Percentiles rank a stretch among this genome's conserved stretches.
Conservation (phyloP, 1,284 basidiomycete species). For the Vanrija sp. region DNA sequence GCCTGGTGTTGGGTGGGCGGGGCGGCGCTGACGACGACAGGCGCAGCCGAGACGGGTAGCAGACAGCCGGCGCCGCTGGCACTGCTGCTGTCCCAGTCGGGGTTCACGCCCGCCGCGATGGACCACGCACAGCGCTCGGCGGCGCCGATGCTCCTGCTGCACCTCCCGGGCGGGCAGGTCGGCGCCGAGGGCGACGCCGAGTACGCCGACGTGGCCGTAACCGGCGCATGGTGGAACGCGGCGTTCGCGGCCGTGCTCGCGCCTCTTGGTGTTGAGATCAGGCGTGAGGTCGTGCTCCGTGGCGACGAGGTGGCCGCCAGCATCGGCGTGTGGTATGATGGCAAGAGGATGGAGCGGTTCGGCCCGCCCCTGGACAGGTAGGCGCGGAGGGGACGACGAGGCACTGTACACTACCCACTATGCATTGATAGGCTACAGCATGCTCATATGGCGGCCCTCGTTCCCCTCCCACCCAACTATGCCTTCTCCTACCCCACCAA, state of each 20-base stretch:
- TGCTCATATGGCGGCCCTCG: too few relatives aligned
- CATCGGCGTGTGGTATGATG: slow-evolving; percentile 13
- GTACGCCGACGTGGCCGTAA: background rate
- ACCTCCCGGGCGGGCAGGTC: slow-evolving; percentile 57
- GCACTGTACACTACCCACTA: too few relatives aligned
- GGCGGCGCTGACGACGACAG: background rate
- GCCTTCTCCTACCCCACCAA: slow-evolving; percentile 33
- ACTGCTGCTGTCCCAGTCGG: slow-evolving; percentile 68
- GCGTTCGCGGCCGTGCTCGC: slow-evolving; percentile 1
- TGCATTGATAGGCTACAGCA: too few relatives aligned
- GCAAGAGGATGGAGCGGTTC: slow-evolving; percentile 9
- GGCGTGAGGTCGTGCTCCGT: slow-evolving; percentile 4
- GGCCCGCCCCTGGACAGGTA: background rate
- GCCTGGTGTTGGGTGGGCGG: background rate
- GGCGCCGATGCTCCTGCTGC: slow-evolving; percentile 70
- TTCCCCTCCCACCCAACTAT: too few relatives aligned
- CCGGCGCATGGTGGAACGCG: slow-evolving; percentile 15
- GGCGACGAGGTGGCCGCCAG: background rate
- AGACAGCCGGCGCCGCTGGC: slow-evolving; percentile 53
- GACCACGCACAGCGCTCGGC: slow-evolving; percentile 65
- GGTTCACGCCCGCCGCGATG: slow-evolving; percentile 66
- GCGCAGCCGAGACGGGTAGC: slow-evolving; percentile 7
- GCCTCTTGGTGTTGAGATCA: slow-evolving; percentile 3
- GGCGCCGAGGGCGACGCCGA: slow-evolving; percentile 2
- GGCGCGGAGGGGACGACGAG: too few relatives aligned